These are phyloP conservation scores for Seminavis robusta DNA, from an alignment of 108 stramenopile species.

Conservation along the genomic window DNA sequence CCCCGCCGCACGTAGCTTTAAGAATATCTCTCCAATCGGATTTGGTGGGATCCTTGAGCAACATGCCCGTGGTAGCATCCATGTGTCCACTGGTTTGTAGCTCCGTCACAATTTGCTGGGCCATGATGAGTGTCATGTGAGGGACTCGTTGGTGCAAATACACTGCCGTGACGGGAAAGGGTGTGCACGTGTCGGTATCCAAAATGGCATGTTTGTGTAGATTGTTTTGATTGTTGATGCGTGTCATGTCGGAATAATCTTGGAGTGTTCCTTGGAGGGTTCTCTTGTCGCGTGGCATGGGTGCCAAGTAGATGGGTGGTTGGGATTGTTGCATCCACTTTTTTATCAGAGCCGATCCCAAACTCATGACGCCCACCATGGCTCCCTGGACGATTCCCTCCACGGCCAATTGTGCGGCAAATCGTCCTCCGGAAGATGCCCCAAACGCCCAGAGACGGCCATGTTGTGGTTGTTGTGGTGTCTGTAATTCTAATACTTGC, in stretches of 20 bases:
- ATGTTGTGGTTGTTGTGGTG: background rate
- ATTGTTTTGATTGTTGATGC: constrained; percentile 4
- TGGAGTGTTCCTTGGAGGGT: constrained; percentile 9
- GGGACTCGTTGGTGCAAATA: constrained; percentile 41
- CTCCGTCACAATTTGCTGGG: constrained; percentile 8
- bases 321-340: constrained; percentile 1
- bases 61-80: constrained; percentile 8
- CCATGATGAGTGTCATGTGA: constrained; percentile 25
- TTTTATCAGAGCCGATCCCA: constrained; percentile 10
- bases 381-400: constrained; percentile 23
- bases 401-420: constrained; percentile 31
- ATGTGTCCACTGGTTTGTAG: constrained; percentile 23
- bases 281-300: constrained; percentile 40
- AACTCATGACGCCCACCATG: constrained; percentile 41
- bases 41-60: constrained; percentile 30
- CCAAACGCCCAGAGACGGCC: constrained; percentile 32
- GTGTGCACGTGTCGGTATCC: constrained; percentile 26
- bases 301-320: constrained; percentile 36
- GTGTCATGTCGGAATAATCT: constrained; percentile 28
- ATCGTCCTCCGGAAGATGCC: constrained; percentile 42
- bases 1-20: constrained; percentile 22
- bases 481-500: background rate
- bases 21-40: constrained; percentile 42
- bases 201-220: constrained; percentile 6
- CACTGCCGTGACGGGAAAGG: constrained; percentile 35